Percentiles rank a stretch among this genome's conserved stretches.
Conservation (phyloP, 345 rosid species). For the Noccaea caerulescens region DNA sequence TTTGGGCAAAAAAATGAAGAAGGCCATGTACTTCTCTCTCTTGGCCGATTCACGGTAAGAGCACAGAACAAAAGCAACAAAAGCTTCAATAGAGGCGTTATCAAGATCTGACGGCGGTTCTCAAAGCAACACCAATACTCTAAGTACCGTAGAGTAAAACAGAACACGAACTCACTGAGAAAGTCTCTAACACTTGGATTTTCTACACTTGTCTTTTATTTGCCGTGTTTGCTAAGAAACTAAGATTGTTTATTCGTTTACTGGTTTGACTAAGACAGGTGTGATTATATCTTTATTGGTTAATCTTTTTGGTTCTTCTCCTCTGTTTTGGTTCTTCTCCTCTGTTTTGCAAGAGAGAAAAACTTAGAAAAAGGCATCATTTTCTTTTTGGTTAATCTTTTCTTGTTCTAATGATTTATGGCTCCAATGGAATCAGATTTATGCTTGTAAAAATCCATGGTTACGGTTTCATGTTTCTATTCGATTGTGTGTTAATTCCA, state of each 20-base stretch:
- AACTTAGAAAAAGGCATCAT: slow-evolving; percentile 24
- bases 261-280: slow-evolving; percentile 35
- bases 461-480: slow-evolving; percentile 9
- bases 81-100: slow-evolving; percentile 19
- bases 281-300: slow-evolving; percentile 30
- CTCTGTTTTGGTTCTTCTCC: no score
- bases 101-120: slow-evolving; percentile 7
- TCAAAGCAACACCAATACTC: not conserved
- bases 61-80: no score
- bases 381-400: not conserved
- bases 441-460: not conserved
- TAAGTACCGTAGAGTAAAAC: slow-evolving; percentile 18
- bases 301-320: slow-evolving; percentile 28
- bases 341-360: slow-evolving; percentile 22
- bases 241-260: slow-evolving; percentile 33
- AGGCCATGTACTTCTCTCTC: no score
- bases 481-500: not conserved
- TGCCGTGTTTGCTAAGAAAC: slow-evolving; percentile 29
- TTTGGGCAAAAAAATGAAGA: no score
- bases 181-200: slow-evolving; percentile 16
- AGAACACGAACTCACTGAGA: slow-evolving; percentile 9
- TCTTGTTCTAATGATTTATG: not conserved
- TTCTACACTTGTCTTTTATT: slow-evolving; percentile 13
- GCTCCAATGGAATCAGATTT: not conserved
- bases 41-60: no score